Percentiles rank a stretch among this genome's conserved stretches.
phyloP scores from a whole-genome alignment of 768 basidiomycete species.

The Amanita pallidorosea region DNA sequence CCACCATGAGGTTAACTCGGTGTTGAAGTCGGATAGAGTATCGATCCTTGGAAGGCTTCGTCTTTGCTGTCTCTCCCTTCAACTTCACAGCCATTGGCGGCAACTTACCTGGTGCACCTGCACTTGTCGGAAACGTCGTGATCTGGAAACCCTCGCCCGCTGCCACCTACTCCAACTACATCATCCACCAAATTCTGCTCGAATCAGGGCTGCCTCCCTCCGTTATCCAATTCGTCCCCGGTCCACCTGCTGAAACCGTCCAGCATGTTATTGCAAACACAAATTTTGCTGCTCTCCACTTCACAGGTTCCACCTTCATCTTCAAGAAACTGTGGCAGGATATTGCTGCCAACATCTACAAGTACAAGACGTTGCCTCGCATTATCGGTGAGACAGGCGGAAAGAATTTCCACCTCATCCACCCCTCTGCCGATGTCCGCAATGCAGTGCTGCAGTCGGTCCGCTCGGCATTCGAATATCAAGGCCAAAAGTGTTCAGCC shows the following conservation, averaged over 20 bases:
- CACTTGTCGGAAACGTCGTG: conserved; percentile 88
- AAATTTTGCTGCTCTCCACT: conserved; percentile 83
- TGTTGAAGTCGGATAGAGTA: conserved; percentile 79
- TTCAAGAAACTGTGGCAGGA: conserved; percentile 98
- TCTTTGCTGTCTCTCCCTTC: conserved; percentile 95
- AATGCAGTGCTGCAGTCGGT: conserved; percentile 89
- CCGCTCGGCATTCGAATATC: conserved; percentile 91
- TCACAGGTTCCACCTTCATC: conserved; percentile 91
- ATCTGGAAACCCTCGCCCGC: conserved; percentile 98
- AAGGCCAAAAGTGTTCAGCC: conserved; percentile 97
- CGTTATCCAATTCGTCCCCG: conserved; percentile 96
- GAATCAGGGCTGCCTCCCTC: conserved; percentile 93
- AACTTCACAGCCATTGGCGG: conserved; percentile 98
- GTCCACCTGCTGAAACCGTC: conserved; percentile 77
- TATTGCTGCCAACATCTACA: conserved; percentile 80
- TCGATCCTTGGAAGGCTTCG: conserved; percentile 96
- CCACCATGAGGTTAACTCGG: neutral
- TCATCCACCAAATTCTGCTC: conserved; percentile 80
- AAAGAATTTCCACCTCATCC: conserved; percentile 97
- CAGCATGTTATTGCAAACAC: conserved; percentile 71
- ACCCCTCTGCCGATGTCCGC: conserved; percentile 74
- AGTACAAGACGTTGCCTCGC: conserved; percentile 82
- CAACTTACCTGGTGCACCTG: conserved; percentile 86
- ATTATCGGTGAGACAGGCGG: conserved; percentile 98
- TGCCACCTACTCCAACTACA: conserved; percentile 91